Evolutionary conservation across 208 protist genomes (phyloP).

Genomic region (Vickermania ingenoplastis): DNA sequence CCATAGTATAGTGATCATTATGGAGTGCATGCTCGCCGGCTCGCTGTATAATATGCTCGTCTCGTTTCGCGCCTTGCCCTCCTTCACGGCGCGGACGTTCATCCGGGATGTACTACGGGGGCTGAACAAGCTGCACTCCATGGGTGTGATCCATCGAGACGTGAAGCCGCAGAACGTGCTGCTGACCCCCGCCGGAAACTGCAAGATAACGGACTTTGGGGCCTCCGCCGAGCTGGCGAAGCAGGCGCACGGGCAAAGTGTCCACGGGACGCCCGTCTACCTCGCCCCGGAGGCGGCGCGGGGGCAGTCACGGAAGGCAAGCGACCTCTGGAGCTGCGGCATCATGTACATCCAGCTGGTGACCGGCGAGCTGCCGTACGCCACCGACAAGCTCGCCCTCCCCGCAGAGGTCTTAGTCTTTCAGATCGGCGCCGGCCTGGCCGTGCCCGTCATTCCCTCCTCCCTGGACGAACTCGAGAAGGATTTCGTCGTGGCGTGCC

Average conservation of each 20-base stretch:
- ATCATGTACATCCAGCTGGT: slow-evolving; percentile 85
- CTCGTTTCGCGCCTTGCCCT: slow-evolving; percentile 62
- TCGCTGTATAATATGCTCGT: slow-evolving; percentile 71
- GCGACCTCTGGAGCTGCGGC: slow-evolving; percentile 84
- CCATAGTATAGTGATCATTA: slow-evolving; percentile 71
- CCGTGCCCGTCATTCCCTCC: slow-evolving; percentile 44
- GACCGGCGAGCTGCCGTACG: slow-evolving; percentile 70
- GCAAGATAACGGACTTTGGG: slow-evolving; percentile 91
- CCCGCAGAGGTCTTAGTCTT: slow-evolving; percentile 52
- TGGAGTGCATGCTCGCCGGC: slow-evolving; percentile 88
- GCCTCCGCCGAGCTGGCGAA: slow-evolving; percentile 66
- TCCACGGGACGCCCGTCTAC: slow-evolving; percentile 82
- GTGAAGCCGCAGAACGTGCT: slow-evolving; percentile 91
- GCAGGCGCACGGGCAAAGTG: slow-evolving; percentile 29
- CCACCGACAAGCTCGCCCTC: slow-evolving; percentile 33
- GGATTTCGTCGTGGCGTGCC: slow-evolving; percentile 57
- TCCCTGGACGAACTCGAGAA: slow-evolving; percentile 46
- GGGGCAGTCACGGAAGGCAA: slow-evolving; percentile 53
- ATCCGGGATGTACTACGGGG: slow-evolving; percentile 78
- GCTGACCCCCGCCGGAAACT: slow-evolving; percentile 57
- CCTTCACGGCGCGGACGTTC: slow-evolving; percentile 51
- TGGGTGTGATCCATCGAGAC: slow-evolving; percentile 81
- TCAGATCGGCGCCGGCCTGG: slow-evolving; percentile 64
- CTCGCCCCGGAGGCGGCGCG: slow-evolving; percentile 78
- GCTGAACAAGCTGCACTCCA: slow-evolving; percentile 73